Evolutionary conservation across 2,329 filamentous ascomycete genomes (phyloP).

Genomic region (Cryphonectria parasitica): DNA sequence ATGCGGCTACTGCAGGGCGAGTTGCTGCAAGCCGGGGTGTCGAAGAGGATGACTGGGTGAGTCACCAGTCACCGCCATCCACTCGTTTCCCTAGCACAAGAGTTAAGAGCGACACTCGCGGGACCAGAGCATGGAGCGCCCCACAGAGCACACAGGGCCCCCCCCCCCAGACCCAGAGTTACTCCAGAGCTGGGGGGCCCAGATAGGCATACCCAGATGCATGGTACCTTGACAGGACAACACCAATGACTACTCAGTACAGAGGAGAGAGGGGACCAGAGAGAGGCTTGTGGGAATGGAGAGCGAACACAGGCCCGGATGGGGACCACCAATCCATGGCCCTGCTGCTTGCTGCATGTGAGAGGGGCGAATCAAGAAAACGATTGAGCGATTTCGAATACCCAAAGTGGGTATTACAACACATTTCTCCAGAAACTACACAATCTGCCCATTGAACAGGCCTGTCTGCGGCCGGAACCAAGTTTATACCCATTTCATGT

Average conservation of each 20-base stretch:
- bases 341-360: not conserved
- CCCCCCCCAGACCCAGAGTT: conserved; percentile 23
- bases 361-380: conserved; percentile 20
- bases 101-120: conserved; percentile 30
- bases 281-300: not conserved
- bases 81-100: conserved; percentile 30
- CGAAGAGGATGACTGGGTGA: conserved; percentile 18
- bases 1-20: conserved; percentile 31
- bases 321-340: conserved; percentile 1
- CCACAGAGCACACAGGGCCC: conserved; percentile 8
- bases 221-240: conserved; percentile 18
- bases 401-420: conserved; percentile 30
- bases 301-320: not conserved
- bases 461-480: conserved; percentile 12
- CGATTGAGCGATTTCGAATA: conserved; percentile 28
- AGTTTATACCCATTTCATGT: conserved; percentile 13
- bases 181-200: conserved; percentile 17
- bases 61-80: conserved; percentile 31
- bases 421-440: conserved; percentile 15
- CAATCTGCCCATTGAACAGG: not conserved
- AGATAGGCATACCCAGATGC: conserved; percentile 17
- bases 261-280: not conserved
- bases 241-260: not conserved
- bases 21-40: conserved; percentile 24
- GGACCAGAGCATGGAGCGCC: conserved; percentile 4